Evolutionary conservation across 331 rosid genomes (phyloP).

Genomic region (Erythrophleum ivorense): DNA sequence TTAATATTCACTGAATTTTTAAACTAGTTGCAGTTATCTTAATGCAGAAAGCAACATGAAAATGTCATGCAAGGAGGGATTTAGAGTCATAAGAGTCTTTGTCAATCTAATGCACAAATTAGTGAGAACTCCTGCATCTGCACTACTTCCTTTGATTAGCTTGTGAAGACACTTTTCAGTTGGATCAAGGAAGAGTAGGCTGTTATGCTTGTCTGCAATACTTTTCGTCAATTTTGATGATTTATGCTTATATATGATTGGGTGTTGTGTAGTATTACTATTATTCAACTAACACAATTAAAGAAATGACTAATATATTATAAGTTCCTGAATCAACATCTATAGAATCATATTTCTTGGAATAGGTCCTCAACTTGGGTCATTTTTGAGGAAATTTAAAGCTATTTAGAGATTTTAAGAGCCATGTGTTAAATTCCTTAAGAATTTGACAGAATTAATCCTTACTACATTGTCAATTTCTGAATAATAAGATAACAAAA

Average conservation of each 20-base stretch:
- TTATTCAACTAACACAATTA: background rate
- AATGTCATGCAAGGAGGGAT: conserved; percentile 30
- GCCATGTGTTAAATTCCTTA: too few relatives aligned
- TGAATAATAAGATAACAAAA: too few relatives aligned
- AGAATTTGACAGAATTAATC: too few relatives aligned
- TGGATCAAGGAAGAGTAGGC: background rate
- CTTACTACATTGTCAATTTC: too few relatives aligned
- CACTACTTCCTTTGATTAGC: background rate
- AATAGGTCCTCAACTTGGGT: too few relatives aligned
- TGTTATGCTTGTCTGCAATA: conserved; percentile 23
- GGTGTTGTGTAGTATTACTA: background rate
- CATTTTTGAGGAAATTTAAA: too few relatives aligned
- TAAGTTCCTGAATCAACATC: too few relatives aligned
- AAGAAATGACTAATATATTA: too few relatives aligned
- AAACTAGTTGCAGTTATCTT: conserved; percentile 4
- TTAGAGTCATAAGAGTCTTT: background rate
- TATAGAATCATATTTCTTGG: too few relatives aligned
- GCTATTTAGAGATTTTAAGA: too few relatives aligned
- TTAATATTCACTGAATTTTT: background rate
- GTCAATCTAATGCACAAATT: background rate
- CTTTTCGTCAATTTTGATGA: background rate
- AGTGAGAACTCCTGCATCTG: conserved; percentile 10
- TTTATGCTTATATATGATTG: background rate
- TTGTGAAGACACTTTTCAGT: conserved; percentile 1
- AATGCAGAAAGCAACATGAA: conserved; percentile 70